A percentile compares a stretch with the other conserved stretches of the same genome.
phyloP scores from a whole-genome alignment of 352 stramenopile genomes.

The Globisporangium megalacanthum region DNA sequence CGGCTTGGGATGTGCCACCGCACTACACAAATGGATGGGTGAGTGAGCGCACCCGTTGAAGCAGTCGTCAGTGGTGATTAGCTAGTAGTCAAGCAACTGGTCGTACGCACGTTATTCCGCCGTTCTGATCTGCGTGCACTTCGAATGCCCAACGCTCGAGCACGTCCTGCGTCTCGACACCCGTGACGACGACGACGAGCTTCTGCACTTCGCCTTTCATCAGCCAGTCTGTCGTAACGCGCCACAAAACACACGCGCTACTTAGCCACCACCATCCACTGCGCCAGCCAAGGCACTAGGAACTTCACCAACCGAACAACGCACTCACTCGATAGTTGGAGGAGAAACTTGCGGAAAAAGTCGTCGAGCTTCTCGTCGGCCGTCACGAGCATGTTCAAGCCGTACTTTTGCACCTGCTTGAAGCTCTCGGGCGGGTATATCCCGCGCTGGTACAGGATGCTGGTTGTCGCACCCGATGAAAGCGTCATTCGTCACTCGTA shows the following conservation, averaged over 20 bases:
- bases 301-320: too few species aligned
- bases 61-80: too few species aligned
- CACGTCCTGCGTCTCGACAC: conserved; percentile 95
- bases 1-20: conserved; percentile 44
- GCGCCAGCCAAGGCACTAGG: too few species aligned
- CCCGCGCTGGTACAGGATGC: conserved; percentile 93
- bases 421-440: conserved; percentile 99
- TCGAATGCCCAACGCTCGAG: conserved; percentile 99
- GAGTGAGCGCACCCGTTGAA: too few species aligned
- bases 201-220: conserved; percentile 95
- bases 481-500: conserved; percentile 8
- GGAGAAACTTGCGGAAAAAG: conserved; percentile 95
- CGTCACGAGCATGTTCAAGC: conserved; percentile 97
- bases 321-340: conserved; percentile 79
- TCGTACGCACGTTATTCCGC: conserved; percentile 25
- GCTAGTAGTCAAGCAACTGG: too few species aligned
- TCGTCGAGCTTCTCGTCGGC: conserved; percentile 93
- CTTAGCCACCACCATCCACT: too few species aligned
- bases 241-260: neutral
- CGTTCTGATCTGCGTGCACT: conserved; percentile 74
- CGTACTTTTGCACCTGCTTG: conserved; percentile 96
- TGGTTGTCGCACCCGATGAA: conserved; percentile 17
- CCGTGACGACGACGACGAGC: conserved; percentile 96
- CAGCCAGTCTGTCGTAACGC: conserved; percentile 82
- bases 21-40: conserved; percentile 8